Conservation (phyloP, 2,329 filamentous ascomycete genomes). For the Cyphellophora attinorum region DNA sequence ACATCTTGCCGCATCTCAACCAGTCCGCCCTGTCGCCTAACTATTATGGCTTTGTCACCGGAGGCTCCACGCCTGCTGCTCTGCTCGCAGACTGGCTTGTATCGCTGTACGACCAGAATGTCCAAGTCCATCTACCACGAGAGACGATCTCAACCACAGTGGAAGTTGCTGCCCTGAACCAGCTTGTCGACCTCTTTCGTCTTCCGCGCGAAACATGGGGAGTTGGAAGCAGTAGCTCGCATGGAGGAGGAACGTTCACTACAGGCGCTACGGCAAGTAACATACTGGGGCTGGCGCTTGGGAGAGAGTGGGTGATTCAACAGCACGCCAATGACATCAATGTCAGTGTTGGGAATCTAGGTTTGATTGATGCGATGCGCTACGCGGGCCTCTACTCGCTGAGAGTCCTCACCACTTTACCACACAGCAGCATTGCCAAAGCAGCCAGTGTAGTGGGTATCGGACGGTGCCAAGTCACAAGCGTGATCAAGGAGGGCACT, state of each 20-base stretch:
- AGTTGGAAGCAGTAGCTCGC: slow-evolving; percentile 6
- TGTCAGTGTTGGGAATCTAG: slow-evolving; percentile 55
- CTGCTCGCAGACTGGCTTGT: slow-evolving; percentile 78
- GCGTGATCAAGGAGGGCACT: slow-evolving; percentile 51
- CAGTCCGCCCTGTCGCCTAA: slow-evolving; percentile 53
- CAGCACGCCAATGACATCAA: slow-evolving; percentile 24
- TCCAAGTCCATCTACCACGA: slow-evolving; percentile 67
- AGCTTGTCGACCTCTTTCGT: slow-evolving; percentile 59
- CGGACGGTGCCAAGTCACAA: slow-evolving; percentile 57
- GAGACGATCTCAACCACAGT: slow-evolving; percentile 69
- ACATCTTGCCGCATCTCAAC: slow-evolving; percentile 50
- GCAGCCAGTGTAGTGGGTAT: slow-evolving; percentile 74
- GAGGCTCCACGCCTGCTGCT: slow-evolving; percentile 68
- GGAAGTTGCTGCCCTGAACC: slow-evolving; percentile 60
- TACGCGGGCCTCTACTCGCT: slow-evolving; percentile 56
- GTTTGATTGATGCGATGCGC: slow-evolving; percentile 57
- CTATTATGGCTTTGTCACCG: slow-evolving; percentile 87
- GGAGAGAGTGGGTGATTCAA: slow-evolving; percentile 49
- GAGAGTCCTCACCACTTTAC: slow-evolving; percentile 69
- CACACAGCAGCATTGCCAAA: slow-evolving; percentile 76
- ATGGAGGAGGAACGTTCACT: slow-evolving; percentile 65
- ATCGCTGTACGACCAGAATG: slow-evolving; percentile 71
- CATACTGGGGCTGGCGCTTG: slow-evolving; percentile 57
- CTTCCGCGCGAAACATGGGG: slow-evolving; percentile 48
- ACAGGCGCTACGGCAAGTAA: slow-evolving; percentile 63